Percentiles rank a stretch among this genome's conserved stretches.
Evolutionary conservation across 768 basidiomycete genomes (phyloP).

Genomic region (Russula sp.): DNA sequence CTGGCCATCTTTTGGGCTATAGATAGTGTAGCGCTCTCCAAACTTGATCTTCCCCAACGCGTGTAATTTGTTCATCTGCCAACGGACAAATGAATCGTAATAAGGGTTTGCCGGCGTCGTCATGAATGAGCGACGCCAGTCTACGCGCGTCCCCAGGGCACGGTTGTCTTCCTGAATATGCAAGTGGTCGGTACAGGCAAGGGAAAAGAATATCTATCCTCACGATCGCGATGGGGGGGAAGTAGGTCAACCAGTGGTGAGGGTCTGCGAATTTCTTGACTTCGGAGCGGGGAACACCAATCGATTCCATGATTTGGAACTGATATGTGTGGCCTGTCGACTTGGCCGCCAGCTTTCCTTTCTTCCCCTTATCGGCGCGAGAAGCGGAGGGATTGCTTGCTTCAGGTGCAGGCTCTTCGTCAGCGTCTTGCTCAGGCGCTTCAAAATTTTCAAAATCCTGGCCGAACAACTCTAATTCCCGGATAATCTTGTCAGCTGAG

Average conservation of each 20-base stretch:
- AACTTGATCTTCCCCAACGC: slow-evolving; percentile 91
- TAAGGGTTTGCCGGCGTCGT: slow-evolving; percentile 96
- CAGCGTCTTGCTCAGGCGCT: slow-evolving; percentile 38
- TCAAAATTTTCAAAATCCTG: slow-evolving; percentile 72
- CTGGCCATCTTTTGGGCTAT: slow-evolving; percentile 97
- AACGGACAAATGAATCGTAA: slow-evolving; percentile 93
- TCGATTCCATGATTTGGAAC: slow-evolving; percentile 97
- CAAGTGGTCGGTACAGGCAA: slow-evolving; percentile 19
- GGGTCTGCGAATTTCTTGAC: slow-evolving; percentile 97
- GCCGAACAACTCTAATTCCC: slow-evolving; percentile 96
- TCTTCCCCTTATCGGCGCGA: slow-evolving; percentile 76
- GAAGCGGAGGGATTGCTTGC: slow-evolving; percentile 35
- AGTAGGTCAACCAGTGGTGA: slow-evolving; percentile 86
- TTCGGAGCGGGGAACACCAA: slow-evolving; percentile 78
- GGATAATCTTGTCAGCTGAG: slow-evolving; percentile 93
- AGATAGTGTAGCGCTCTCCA: slow-evolving; percentile 96
- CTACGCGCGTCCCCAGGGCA: slow-evolving; percentile 87
- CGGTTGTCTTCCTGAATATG: slow-evolving; percentile 57
- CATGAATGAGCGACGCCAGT: slow-evolving; percentile 93
- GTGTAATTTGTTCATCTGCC: slow-evolving; percentile 95
- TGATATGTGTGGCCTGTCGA: slow-evolving; percentile 92
- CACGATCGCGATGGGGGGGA: slow-evolving; percentile 91
- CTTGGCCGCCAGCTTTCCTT: slow-evolving; percentile 91
- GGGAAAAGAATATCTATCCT: not conserved
- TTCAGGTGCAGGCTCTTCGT: slow-evolving; percentile 36